Percentiles rank a stretch among this genome's conserved stretches.
Conservation (phyloP, 768 basidiomycete species). For the Mrakia gelida region DNA sequence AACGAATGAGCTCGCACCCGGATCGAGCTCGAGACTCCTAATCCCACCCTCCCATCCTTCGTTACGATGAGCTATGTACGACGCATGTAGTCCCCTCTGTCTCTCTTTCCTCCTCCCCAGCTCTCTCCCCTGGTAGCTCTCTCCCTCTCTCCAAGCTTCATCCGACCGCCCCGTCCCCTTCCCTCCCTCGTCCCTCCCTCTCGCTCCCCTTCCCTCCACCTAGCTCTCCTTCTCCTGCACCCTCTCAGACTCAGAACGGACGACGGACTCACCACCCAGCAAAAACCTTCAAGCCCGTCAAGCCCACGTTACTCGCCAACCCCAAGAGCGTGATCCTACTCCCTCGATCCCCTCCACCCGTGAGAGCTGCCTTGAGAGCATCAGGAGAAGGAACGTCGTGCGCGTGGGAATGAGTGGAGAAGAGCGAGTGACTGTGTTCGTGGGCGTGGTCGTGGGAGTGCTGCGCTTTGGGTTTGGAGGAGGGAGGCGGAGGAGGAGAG, state of each 20-base stretch:
- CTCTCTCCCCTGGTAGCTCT: background rate
- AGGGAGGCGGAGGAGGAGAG: background rate
- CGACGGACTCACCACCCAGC: constrained; percentile 72
- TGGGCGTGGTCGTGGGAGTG: constrained; percentile 7
- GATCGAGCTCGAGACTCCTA: background rate
- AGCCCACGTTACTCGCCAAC: constrained; percentile 69
- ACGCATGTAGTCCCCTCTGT: background rate
- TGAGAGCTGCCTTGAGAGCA: constrained; percentile 14
- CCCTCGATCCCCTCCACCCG: constrained; percentile 61
- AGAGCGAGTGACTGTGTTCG: constrained; percentile 6
- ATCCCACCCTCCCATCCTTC: no score
- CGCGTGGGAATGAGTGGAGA: constrained; percentile 20
- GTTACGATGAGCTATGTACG: no score
- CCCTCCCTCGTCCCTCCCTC: background rate
- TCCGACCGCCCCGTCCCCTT: background rate
- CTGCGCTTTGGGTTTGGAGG: background rate
- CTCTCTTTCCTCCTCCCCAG: background rate
- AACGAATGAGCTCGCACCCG: no score
- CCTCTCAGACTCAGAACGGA: background rate
- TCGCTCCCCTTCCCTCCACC: background rate
- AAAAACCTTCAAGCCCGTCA: constrained; percentile 76
- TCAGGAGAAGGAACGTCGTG: constrained; percentile 20
- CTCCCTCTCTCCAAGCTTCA: no score
- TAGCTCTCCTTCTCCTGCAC: no score
- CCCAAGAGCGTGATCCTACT: constrained; percentile 81